These are phyloP conservation scores for Bipolaris bicolor DNA, from an alignment of 2,329 filamentous ascomycete genomes.

Conservation along the genomic window DNA sequence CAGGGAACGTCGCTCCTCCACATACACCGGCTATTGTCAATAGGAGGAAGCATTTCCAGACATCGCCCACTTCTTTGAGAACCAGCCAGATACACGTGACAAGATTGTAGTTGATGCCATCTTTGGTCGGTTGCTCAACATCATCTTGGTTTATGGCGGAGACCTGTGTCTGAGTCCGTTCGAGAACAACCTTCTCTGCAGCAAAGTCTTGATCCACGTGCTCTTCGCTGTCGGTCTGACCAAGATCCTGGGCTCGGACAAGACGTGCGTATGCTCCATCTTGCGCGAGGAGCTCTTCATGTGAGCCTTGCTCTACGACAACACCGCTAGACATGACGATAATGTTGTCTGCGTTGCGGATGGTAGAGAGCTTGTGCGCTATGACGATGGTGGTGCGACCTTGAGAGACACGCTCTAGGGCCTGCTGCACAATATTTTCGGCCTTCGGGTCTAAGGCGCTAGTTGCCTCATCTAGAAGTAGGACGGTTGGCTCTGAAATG, in stretches of 20 bases:
- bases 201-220: slow-evolving; percentile 23
- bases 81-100: slow-evolving; percentile 34
- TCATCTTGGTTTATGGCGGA: slow-evolving; percentile 33
- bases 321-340: slow-evolving; percentile 83
- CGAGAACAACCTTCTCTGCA: slow-evolving; percentile 26
- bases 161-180: slow-evolving; percentile 39
- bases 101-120: slow-evolving; percentile 39
- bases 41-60: slow-evolving; percentile 46
- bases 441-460: slow-evolving; percentile 91
- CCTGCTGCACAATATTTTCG: slow-evolving; percentile 91
- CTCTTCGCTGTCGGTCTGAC: slow-evolving; percentile 30
- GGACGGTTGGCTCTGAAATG: slow-evolving; percentile 85
- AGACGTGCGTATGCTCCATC: slow-evolving; percentile 80
- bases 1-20: slow-evolving; percentile 54
- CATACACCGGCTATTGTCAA: slow-evolving; percentile 39
- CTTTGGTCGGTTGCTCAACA: slow-evolving; percentile 24
- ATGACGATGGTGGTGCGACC: slow-evolving; percentile 95
- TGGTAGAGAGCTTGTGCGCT: slow-evolving; percentile 92
- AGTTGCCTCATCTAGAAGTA: slow-evolving; percentile 85
- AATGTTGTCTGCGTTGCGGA: slow-evolving; percentile 92
- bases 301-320: slow-evolving; percentile 89
- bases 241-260: slow-evolving; percentile 57
- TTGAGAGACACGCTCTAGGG: slow-evolving; percentile 81
- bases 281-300: slow-evolving; percentile 75
- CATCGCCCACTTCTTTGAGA: slow-evolving; percentile 42